Base-by-base conservation (phyloP, 1,284 basidiomycete genomes). In the Peniophora sp. region DNA sequence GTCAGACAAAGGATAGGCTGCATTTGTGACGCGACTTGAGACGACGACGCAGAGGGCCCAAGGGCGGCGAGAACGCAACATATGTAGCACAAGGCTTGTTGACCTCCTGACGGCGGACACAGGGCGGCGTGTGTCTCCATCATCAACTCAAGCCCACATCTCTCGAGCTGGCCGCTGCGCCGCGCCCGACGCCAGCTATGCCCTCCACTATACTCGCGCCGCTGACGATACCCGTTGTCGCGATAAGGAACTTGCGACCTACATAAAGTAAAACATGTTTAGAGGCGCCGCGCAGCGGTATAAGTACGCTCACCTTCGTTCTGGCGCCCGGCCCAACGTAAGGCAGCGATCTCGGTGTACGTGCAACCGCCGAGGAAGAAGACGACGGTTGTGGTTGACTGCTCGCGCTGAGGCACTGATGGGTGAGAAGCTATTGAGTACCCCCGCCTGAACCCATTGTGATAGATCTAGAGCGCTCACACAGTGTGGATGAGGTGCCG, bases 311-410 rank as follows among this genome's bases (percentile, higher is more conserved):
- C 58, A 80, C 93, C 90, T 72, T 78, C 79, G 56, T 85, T 85
- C 65, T 93, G 91, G 59, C 82, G 77, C 53, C 81, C 79, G 65
- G 96, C 88, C 87, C 92, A 97, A 61, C 97, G 76, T 58, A 99
- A 66, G 9, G 96, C 95, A 19, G 95, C 86, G 50, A 99, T 90
- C 71, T 99, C 97, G 6, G 96, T 95, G 61, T 91, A 97, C 5
- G 97, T 99, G 65, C 95, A 95, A 2, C 97, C 97, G 34, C 97
- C 97, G n/a, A 99, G 71, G 79, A 98, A 98, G 70, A 97, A 97
- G 10, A 99, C 90, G 20, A 97, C 80, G 1, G 93, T 97, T 2
- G 89, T 97, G 2, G 79, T 83, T 3, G 78, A 69, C 55, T 73
- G 74, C 56, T 79, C 79, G 52, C 66, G 68, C 19, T 73, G 63